These are phyloP conservation scores for Ganoderma lucidum DNA, from an alignment of 1,284 basidiomycete genomes.

Conservation along the genomic window DNA sequence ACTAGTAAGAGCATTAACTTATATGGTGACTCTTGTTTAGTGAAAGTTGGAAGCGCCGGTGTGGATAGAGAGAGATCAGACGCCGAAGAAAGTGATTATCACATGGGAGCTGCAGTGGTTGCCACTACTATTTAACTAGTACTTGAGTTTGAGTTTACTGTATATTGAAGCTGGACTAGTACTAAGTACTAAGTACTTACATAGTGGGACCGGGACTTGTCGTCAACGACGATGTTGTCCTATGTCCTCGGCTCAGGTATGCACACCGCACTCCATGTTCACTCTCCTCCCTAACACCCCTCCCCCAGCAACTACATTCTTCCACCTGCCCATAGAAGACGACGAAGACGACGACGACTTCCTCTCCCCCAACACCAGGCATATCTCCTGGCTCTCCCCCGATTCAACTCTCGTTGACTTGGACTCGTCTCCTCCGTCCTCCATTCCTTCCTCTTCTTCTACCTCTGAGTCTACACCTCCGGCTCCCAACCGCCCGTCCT, in stretches of 20 bases:
- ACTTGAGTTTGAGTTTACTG: no score
- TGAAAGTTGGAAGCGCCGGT: no score
- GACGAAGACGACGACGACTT: slow-evolving; percentile 51
- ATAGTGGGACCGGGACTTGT: slow-evolving; percentile 28
- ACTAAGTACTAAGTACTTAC: slow-evolving; percentile 37
- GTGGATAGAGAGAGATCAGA: background rate
- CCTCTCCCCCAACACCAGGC: slow-evolving; percentile 42
- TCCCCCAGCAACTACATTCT: slow-evolving; percentile 59
- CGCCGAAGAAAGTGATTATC: background rate
- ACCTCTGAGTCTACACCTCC: slow-evolving; percentile 31
- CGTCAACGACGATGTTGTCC: slow-evolving; percentile 58
- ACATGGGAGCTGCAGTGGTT: no score
- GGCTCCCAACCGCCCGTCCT: slow-evolving; percentile 28
- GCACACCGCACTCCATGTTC: slow-evolving; percentile 14
- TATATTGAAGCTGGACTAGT: no score
- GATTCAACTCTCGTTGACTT: background rate
- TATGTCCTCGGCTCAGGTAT: slow-evolving; percentile 62
- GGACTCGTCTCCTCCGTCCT: slow-evolving; percentile 13
- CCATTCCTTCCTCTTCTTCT: slow-evolving; percentile 38
- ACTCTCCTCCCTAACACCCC: background rate
- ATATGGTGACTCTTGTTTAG: no score
- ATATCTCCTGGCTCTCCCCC: slow-evolving; percentile 52
- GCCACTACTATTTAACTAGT: no score
- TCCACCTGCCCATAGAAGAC: slow-evolving; percentile 68
- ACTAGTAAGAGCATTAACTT: background rate